A percentile compares a stretch with the other conserved stretches of the same genome.
Evolutionary conservation across 371 early-diverging fungal species (phyloP).

Genomic region (Mucor mucedo): DNA sequence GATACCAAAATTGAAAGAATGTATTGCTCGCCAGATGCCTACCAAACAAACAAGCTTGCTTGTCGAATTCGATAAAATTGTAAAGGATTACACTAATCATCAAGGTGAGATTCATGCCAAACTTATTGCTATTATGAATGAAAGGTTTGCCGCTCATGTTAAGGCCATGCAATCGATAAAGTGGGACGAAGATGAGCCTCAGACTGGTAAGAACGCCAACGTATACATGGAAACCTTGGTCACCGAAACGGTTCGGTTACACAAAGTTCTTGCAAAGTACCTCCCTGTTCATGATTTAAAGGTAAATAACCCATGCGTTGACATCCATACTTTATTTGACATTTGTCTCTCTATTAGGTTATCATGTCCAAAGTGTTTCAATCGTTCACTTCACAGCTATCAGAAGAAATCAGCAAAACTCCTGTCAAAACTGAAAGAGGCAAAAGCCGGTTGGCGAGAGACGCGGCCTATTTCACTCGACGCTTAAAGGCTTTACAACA

Average conservation of each 20-base stretch:
- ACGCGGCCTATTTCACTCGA: slow-evolving; percentile 72
- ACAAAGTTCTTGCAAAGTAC: slow-evolving; percentile 85
- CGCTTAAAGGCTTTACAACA: slow-evolving; percentile 71
- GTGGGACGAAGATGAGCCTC: slow-evolving; percentile 73
- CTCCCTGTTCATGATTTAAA: slow-evolving; percentile 70
- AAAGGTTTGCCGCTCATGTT: slow-evolving; percentile 80
- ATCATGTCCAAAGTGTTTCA: slow-evolving; percentile 78
- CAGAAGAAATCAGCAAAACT: slow-evolving; percentile 70
- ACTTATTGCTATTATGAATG: slow-evolving; percentile 91
- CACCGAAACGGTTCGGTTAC: slow-evolving; percentile 89
- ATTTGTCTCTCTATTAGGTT: slow-evolving; percentile 30
- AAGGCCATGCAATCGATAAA: slow-evolving; percentile 64
- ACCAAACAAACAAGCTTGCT: slow-evolving; percentile 77
- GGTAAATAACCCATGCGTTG: slow-evolving; percentile 38
- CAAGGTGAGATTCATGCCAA: slow-evolving; percentile 88
- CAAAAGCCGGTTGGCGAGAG: slow-evolving; percentile 78
- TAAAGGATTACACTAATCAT: slow-evolving; percentile 83
- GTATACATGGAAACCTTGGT: slow-evolving; percentile 83
- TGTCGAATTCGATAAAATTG: slow-evolving; percentile 86
- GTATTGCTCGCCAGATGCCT: slow-evolving; percentile 69
- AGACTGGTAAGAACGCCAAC: slow-evolving; percentile 52
- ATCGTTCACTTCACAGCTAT: slow-evolving; percentile 74
- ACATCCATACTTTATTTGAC: not conserved
- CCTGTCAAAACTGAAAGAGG: slow-evolving; percentile 75
- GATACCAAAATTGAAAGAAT: slow-evolving; percentile 81